These are phyloP conservation scores for Coprinellus micaceus DNA, from an alignment of 768 basidiomycete species.

Conservation along the genomic window DNA sequence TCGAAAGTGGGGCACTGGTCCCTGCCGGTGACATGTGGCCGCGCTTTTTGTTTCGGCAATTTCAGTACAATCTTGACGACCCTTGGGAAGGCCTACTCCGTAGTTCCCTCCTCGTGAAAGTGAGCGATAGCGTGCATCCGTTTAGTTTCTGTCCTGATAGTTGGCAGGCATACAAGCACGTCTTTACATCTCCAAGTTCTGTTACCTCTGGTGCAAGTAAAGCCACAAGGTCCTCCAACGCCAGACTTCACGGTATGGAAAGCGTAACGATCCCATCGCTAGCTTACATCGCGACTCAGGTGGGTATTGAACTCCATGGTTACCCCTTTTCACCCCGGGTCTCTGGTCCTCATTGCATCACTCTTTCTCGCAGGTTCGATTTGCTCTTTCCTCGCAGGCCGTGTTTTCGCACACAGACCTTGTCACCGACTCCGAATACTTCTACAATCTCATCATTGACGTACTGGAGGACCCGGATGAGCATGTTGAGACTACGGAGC, in stretches of 20 bases:
- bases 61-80: slow-evolving; percentile 19
- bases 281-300: slow-evolving; percentile 16
- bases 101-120: slow-evolving; percentile 19
- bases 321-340: too few relatives aligned
- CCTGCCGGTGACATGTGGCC: slow-evolving; percentile 24
- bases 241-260: too few relatives aligned
- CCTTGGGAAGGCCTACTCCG: slow-evolving; percentile 25
- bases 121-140: not conserved
- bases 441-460: slow-evolving; percentile 19
- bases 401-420: slow-evolving; percentile 18
- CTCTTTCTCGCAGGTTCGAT: slow-evolving; percentile 12
- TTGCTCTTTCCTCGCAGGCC: slow-evolving; percentile 12
- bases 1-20: slow-evolving; percentile 9
- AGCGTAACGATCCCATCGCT: too few relatives aligned
- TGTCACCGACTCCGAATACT: slow-evolving; percentile 20
- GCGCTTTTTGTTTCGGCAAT: slow-evolving; percentile 16
- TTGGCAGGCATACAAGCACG: slow-evolving; percentile 24
- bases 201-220: slow-evolving; percentile 16
- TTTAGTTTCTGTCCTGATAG: too few relatives aligned
- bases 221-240: too few relatives aligned
- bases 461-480: slow-evolving; percentile 20
- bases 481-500: slow-evolving; percentile 11
- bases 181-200: slow-evolving; percentile 30
- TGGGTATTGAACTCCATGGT: too few relatives aligned
- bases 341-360: too few relatives aligned